These are phyloP conservation scores for Phlebiopsis flavidoalba DNA, from an alignment of 768 basidiomycete genomes.

Conservation along the genomic window DNA sequence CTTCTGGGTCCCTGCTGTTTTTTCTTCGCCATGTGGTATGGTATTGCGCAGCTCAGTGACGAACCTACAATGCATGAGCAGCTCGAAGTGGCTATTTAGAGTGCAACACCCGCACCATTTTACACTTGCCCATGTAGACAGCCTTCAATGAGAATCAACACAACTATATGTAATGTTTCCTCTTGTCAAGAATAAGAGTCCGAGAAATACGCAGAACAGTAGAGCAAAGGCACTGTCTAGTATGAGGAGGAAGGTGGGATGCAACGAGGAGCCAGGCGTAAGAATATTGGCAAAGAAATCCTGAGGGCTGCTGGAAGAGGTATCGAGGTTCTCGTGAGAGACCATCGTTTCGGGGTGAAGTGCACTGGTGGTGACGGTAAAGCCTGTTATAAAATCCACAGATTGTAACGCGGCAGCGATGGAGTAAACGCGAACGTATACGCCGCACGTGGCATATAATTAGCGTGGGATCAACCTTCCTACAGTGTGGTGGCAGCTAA, in stretches of 20 bases:
- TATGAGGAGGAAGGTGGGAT: constrained; percentile 60
- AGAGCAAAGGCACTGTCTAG: constrained; percentile 56
- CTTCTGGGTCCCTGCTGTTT: background rate
- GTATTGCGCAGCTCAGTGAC: constrained; percentile 20
- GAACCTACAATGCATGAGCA: constrained; percentile 49
- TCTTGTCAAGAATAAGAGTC: constrained; percentile 53
- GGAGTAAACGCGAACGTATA: no score
- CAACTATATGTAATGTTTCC: constrained; percentile 66
- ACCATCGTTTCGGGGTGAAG: no score
- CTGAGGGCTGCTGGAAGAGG: no score
- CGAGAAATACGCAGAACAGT: constrained; percentile 55
- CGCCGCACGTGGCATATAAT: no score
- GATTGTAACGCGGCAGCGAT: no score
- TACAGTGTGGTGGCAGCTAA: no score
- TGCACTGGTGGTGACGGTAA: no score
- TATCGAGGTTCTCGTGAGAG: no score
- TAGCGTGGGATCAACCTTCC: no score
- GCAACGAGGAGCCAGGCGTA: constrained; percentile 70
- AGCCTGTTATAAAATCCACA: no score
- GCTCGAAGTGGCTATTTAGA: background rate
- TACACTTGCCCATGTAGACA: constrained; percentile 72
- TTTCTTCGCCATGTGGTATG: background rate
- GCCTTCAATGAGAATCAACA: constrained; percentile 59
- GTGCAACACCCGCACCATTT: constrained; percentile 55
- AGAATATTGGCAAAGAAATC: constrained; percentile 54